Evolutionary conservation across 305 asterid genomes (phyloP).

Genomic region (Withania somnifera): DNA sequence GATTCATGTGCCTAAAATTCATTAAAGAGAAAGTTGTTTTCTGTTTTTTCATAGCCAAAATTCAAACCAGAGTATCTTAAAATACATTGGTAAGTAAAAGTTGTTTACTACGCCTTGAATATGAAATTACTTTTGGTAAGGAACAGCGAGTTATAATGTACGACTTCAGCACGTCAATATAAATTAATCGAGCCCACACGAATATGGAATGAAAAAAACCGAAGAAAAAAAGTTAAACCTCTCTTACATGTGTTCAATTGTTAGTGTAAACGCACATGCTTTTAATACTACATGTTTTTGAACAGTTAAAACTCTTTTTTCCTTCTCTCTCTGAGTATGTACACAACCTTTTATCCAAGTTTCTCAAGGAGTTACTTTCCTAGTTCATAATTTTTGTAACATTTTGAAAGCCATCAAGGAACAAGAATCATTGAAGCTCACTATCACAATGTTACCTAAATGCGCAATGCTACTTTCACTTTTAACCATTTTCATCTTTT

Average conservation of each 20-base stretch:
- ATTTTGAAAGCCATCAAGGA: neutral
- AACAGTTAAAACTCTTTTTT: neutral
- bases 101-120: too few relatives aligned
- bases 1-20: too few relatives aligned
- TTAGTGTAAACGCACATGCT: neutral
- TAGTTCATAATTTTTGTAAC: neutral
- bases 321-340: neutral
- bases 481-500: conserved; percentile 10
- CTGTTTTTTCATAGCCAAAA: too few relatives aligned
- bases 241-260: neutral
- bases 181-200: too few relatives aligned
- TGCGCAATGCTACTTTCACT: conserved; percentile 14
- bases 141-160: too few relatives aligned
- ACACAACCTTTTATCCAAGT: neutral
- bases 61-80: too few relatives aligned
- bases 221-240: too few relatives aligned
- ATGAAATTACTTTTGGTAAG: too few relatives aligned
- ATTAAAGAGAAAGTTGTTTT: too few relatives aligned
- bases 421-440: neutral
- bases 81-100: too few relatives aligned
- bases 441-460: conserved; percentile 14
- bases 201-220: too few relatives aligned
- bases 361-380: neutral
- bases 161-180: too few relatives aligned
- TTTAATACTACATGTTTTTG: neutral